Percentiles rank a stretch among this genome's conserved stretches.
Conservation (phyloP, 176 grass and related monocot species). For the Rhynchospora pubera region DNA sequence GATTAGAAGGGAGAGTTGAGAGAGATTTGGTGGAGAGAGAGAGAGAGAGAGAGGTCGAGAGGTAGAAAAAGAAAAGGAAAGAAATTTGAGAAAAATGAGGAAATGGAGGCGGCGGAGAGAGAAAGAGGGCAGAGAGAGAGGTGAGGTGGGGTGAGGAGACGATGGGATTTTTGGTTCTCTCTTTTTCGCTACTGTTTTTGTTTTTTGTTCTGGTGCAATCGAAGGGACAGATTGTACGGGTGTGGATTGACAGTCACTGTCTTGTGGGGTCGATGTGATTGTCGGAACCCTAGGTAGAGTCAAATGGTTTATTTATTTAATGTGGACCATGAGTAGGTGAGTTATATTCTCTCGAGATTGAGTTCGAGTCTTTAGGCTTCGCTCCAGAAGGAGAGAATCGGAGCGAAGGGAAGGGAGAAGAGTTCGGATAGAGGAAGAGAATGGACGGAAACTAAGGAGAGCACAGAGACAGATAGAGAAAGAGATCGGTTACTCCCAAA, state of each 20-base stretch:
- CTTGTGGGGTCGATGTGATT: background rate
- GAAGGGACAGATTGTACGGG: background rate
- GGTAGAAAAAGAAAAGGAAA: background rate
- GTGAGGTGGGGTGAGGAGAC: constrained; percentile 10
- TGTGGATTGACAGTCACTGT: background rate
- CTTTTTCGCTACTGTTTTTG: constrained; percentile 27
- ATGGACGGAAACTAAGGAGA: too few species aligned
- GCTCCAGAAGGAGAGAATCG: too few species aligned
- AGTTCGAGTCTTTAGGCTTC: background rate
- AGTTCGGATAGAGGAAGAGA: too few species aligned
- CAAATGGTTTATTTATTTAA: background rate
- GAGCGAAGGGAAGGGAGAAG: too few species aligned
- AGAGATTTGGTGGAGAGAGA: constrained; percentile 28
- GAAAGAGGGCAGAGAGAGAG: background rate
- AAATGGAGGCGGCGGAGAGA: constrained; percentile 27
- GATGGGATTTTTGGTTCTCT: constrained; percentile 22
- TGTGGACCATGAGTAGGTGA: background rate
- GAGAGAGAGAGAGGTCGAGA: too few species aligned
- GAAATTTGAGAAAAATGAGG: constrained; percentile 37
- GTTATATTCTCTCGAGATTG: background rate
- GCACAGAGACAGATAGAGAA: too few species aligned
- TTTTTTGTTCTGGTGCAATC: background rate
- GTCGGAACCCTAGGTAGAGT: background rate
- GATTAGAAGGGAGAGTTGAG: background rate
- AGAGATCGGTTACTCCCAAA: too few species aligned